phyloP scores from a whole-genome alignment of 148 eudicot genomes.

The Amaranthus cruentus region DNA sequence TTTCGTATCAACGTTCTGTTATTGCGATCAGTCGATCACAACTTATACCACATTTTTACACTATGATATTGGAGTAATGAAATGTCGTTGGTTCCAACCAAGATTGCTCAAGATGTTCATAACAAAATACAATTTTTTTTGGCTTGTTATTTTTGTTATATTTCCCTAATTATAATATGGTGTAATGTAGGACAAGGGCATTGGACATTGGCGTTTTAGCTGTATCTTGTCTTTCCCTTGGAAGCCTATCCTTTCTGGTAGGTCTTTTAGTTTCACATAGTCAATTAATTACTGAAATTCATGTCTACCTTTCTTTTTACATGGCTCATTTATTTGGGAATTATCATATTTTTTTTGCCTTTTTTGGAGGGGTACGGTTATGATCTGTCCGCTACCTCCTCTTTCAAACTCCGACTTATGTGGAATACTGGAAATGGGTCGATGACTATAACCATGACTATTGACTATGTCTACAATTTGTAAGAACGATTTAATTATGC shows the following conservation, averaged over 20 bases:
- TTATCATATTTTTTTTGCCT: not conserved
- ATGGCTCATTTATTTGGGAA: too few relatives aligned
- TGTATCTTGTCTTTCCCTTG: conserved; percentile 87
- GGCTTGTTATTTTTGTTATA: not conserved
- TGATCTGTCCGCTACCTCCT: too few relatives aligned
- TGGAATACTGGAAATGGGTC: too few relatives aligned
- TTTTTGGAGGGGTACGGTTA: not conserved
- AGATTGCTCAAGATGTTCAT: too few relatives aligned
- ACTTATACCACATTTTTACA: not conserved
- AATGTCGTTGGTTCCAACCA: too few relatives aligned
- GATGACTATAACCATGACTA: too few relatives aligned
- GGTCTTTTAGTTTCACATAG: conserved; percentile 1
- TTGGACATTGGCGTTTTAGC: conserved; percentile 97
- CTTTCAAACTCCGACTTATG: too few relatives aligned
- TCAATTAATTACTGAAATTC: not conserved
- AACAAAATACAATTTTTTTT: not conserved
- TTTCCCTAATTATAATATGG: not conserved
- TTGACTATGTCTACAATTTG: too few relatives aligned
- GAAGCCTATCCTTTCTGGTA: conserved; percentile 98
- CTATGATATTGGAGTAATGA: too few relatives aligned
- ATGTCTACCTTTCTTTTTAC: too few relatives aligned
- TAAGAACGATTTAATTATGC: too few relatives aligned
- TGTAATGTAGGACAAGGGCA: conserved; percentile 68
- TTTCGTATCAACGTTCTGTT: too few relatives aligned
- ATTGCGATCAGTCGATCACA: not conserved